Conservation (phyloP, 441 rosid species). For the Rhodomyrtus psidioides region DNA sequence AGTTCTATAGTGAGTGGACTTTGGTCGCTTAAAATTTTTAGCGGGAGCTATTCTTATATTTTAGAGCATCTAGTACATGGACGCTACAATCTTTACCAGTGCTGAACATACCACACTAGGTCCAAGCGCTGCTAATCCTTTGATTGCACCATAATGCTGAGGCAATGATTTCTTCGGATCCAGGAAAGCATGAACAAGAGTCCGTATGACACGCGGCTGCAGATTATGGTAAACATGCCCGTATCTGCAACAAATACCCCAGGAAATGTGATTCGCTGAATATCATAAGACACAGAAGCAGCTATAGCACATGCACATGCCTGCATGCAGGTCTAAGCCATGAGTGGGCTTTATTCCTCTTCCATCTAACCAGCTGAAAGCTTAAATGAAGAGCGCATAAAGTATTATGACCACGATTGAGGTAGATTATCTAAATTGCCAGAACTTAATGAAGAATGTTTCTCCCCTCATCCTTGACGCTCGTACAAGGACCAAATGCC, state of each 20-base stretch:
- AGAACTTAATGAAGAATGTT: neutral
- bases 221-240: slow-evolving; percentile 2
- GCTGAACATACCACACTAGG: neutral
- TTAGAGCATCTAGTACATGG: neutral
- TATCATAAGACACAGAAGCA: neutral
- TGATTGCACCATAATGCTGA: neutral
- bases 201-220: neutral
- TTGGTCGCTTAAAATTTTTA: neutral
- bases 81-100: neutral
- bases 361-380: neutral
- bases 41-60: neutral
- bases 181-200: neutral
- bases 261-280: neutral
- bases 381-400: neutral
- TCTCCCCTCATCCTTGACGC: neutral
- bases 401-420: neutral
- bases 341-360: neutral
- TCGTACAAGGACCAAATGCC: neutral
- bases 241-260: neutral
- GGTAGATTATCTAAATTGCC: neutral
- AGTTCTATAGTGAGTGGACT: neutral
- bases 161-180: neutral
- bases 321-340: neutral
- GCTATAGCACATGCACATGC: neutral
- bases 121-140: neutral